Base-by-base conservation (phyloP, 2,329 filamentous ascomycete species). In the Hyphodiscus sp. region DNA sequence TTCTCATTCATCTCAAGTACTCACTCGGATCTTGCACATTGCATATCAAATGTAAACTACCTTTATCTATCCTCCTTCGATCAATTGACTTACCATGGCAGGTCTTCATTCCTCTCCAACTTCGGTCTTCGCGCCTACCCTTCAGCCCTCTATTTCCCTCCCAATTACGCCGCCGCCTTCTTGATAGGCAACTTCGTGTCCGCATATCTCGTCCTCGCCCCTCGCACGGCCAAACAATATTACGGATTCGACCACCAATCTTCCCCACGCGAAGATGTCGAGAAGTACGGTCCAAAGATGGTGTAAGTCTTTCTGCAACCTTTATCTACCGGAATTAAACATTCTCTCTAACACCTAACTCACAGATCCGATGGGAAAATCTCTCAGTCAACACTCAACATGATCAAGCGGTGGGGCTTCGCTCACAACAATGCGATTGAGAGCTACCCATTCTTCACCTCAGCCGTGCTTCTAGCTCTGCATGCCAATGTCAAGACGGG, bases 401-500 rank as follows among this genome's bases (percentile, higher is more conserved):
- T 70, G 65, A 60, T 78, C 18, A 69, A 68, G 48, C 71, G 75
- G 29, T 69, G 71, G 56, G 72, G 77, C 53, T 60, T 68, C 4
- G 74, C 74, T n/a, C 71, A 74, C 55, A 72, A 72, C 13, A 79
- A 78, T 51, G 69, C 72, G 0, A 69, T 76, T 1, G 75, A 72
- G 53, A 68, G 73, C 53, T 74, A 66, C 51, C 56, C 70, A 0
- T 52, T 76, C 1, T 71, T 76, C 53, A 58, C 64, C 0, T 65
- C 61, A 0, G 69, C 69, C 3, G 63, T 76, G 3, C 45, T 71
- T 2, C 69, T 73, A 47, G 73, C 73, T 0, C 67, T 70, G 2
- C 55, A 71, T 15, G 67, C 73, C 0, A 70, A 71, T 4, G 68
- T 78, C 20, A 61, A 69, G 0, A 52, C 50, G 2, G 55, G 54